Evolutionary conservation across 106 monocot genomes (phyloP), one percentile per base, ranked within the genome.

Genomic region (Amphibolis antarctica): DNA sequence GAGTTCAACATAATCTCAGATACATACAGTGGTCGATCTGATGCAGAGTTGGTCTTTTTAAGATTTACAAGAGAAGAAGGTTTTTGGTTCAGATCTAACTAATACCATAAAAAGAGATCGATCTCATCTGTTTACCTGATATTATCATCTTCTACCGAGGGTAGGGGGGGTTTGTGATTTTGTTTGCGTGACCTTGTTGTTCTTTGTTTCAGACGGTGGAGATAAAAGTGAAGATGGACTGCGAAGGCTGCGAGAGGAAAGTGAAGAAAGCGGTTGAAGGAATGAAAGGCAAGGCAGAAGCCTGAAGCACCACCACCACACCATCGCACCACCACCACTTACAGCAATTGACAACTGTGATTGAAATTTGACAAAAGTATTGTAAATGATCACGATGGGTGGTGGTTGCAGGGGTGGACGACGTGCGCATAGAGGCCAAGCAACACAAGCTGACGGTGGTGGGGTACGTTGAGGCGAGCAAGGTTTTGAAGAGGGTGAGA

Each of bases 381-480:
- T 7, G 7, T 36, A 36, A 36, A 36, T 4, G 7, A 7, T 4
- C 36, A 36, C 36, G 54, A 21, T 52, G 53, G 27, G 66, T 12
- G 27, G 66, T 12, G 15, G 19, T 67, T 66, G 55, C 66, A 74
- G 74, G 66, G 24, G 68, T 68, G 73, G 66, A 24, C 26, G 36
- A 42, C 14, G 57, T 73, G 25, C 3, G 12, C 30, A 45, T 73
- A 17, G 67, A 75, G 3, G 62, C 54, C 44, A 75, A 63, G 62
- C 60, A 62, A 62, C 53, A 68, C 36, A 75, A 75, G 68, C 61
- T 75, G 52, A 68, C 75, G 19, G 68, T 75, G 45, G 62, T 54
- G 20, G 75, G 75, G 18, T 68, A 68, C 45, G 62, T 75, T 24
- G 55, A 67, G 17, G 51, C 75, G 1, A 52, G 10, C 13, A 75